These are phyloP conservation scores for Boletus sensibilis DNA, from an alignment of 768 basidiomycete species.

Conservation along the genomic window DNA sequence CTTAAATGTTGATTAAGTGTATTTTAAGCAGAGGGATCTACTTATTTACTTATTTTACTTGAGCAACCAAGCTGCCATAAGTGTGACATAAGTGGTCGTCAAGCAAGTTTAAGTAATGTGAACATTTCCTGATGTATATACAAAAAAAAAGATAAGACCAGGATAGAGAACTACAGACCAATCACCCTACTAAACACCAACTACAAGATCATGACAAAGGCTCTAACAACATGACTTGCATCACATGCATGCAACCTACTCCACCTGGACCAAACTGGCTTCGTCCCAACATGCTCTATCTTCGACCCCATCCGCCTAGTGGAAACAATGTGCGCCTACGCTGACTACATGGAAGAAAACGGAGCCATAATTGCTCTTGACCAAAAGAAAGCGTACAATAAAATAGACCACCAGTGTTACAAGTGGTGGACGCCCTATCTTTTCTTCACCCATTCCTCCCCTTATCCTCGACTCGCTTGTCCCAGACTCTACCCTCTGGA, in stretches of 20 bases:
- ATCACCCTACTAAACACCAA: conserved; percentile 38
- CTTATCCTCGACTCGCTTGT: too few relatives aligned
- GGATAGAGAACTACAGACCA: conserved; percentile 27
- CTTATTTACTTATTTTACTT: too few relatives aligned
- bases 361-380: conserved; percentile 33
- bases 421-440: too few relatives aligned
- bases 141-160: too few relatives aligned
- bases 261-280: conserved; percentile 36
- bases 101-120: too few relatives aligned
- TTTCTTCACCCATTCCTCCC: too few relatives aligned
- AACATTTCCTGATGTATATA: too few relatives aligned
- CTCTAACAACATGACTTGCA: conserved; percentile 18
- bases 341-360: conserved; percentile 21
- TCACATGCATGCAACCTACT: conserved; percentile 12
- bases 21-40: too few relatives aligned
- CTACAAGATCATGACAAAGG: conserved; percentile 34
- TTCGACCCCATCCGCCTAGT: conserved; percentile 33
- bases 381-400: conserved; percentile 41
- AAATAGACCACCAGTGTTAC: conserved; percentile 34
- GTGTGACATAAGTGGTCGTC: too few relatives aligned
- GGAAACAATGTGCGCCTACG: conserved; percentile 20
- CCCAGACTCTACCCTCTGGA: too few relatives aligned
- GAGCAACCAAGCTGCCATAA: too few relatives aligned
- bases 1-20: too few relatives aligned
- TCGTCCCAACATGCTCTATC: conserved; percentile 31